phyloP scores from a whole-genome alignment of 371 early-diverging fungal genomes.

The Quaeritorhiza haematococci region DNA sequence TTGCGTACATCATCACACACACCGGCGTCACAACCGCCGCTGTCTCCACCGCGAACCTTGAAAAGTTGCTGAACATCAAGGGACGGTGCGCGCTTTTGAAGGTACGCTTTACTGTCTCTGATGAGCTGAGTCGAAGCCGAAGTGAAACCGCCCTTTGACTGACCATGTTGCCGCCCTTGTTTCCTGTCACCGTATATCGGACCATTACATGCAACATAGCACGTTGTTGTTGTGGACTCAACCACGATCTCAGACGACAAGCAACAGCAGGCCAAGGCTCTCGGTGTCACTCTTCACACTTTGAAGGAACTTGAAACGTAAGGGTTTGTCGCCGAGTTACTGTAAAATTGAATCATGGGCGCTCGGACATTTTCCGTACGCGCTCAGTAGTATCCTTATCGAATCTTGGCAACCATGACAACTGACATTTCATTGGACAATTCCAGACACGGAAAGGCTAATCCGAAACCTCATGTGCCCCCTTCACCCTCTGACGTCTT shows the following conservation, averaged over 20 bases:
- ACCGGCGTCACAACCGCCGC: conserved; percentile 70
- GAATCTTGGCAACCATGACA: too few species aligned
- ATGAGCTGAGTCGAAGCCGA: too few species aligned
- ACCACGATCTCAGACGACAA: conserved; percentile 3
- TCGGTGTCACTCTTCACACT: conserved; percentile 11
- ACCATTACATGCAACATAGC: conserved; percentile 28
- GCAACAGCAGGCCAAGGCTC: conserved; percentile 17
- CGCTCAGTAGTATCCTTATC: too few species aligned
- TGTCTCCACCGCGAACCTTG: conserved; percentile 57
- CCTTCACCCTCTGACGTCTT: conserved; percentile 75
- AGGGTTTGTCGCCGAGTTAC: too few species aligned
- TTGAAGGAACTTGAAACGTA: conserved; percentile 45
- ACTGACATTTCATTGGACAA: too few species aligned
- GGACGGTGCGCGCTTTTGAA: conserved; percentile 16
- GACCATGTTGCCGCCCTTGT: too few species aligned
- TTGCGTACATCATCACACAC: conserved; percentile 72
- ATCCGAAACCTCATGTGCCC: conserved; percentile 37
- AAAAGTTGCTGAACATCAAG: conserved; percentile 27
- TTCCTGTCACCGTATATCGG: too few species aligned
- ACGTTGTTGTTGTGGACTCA: conserved; percentile 44
- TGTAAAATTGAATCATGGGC: too few species aligned
- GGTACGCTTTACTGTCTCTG: conserved; percentile 19
- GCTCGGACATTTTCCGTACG: too few species aligned
- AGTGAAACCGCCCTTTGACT: too few species aligned
- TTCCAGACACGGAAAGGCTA: conserved; percentile 45